Conservation (phyloP, 805 yeast genomes). For the Candida lessepsii region DNA sequence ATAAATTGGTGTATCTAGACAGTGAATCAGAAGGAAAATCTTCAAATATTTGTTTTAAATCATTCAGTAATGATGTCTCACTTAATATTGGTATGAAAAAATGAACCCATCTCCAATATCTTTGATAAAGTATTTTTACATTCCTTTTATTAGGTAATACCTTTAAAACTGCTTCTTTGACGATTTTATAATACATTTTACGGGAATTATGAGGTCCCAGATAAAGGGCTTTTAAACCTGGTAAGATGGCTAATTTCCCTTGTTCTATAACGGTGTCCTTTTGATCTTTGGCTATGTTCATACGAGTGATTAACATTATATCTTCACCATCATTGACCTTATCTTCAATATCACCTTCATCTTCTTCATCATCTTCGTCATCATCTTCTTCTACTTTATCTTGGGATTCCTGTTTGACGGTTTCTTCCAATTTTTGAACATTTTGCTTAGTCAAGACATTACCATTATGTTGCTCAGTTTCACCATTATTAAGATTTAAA, state of each 20-base stretch:
- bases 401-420: slow-evolving; percentile 4
- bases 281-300: slow-evolving; percentile 18
- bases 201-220: slow-evolving; percentile 16
- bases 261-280: neutral
- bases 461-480: no score
- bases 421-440: neutral
- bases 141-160: slow-evolving; percentile 31
- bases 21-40: slow-evolving; percentile 19
- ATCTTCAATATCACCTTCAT: slow-evolving; percentile 10
- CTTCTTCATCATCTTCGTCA: slow-evolving; percentile 15
- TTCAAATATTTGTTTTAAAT: slow-evolving; percentile 24
- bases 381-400: slow-evolving; percentile 12
- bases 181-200: slow-evolving; percentile 26
- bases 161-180: slow-evolving; percentile 26
- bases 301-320: slow-evolving; percentile 27
- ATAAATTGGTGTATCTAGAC: slow-evolving; percentile 21
- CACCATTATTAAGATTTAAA: slow-evolving; percentile 4
- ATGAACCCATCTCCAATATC: slow-evolving; percentile 38
- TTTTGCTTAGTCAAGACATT: neutral
- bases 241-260: slow-evolving; percentile 14
- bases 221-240: slow-evolving; percentile 23
- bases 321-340: slow-evolving; percentile 24
- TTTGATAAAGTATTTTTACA: slow-evolving; percentile 25
- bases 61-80: slow-evolving; percentile 26
- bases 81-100: slow-evolving; percentile 39